Evolutionary conservation across 139 green algal genomes (phyloP).

Genomic region (Ettlia oleoabundans): DNA sequence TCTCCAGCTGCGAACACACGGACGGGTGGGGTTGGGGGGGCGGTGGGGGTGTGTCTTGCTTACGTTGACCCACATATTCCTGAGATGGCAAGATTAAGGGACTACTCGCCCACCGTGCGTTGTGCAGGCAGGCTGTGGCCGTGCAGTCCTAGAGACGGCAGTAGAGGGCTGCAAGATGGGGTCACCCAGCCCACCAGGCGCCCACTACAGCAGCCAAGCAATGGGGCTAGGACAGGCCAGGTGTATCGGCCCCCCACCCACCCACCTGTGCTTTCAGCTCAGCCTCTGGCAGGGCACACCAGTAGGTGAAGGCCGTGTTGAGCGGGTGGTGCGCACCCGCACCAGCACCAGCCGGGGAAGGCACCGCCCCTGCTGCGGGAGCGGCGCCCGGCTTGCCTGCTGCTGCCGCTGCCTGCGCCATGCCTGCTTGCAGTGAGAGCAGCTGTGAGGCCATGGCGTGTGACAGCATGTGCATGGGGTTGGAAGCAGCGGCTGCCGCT

Average conservation of each 20-base stretch:
- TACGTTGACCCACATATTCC: too few species aligned
- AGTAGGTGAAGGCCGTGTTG: constrained; percentile 1
- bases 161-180: too few species aligned
- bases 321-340: not conserved
- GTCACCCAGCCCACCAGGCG: too few species aligned
- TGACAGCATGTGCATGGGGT: constrained; percentile 45
- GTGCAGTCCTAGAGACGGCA: too few species aligned
- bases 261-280: constrained; percentile 32
- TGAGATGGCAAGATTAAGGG: too few species aligned
- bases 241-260: not conserved
- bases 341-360: not conserved
- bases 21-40: not conserved
- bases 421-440: constrained; percentile 34
- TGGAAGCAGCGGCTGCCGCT: not conserved
- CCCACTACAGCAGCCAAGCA: not conserved
- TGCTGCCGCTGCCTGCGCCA: constrained; percentile 23
- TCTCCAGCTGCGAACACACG: constrained; percentile 24
- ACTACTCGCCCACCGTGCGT: too few species aligned
- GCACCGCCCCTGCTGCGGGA: not conserved
- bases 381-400: not conserved
- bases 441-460: constrained; percentile 50
- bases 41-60: not conserved
- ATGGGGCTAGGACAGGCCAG: not conserved
- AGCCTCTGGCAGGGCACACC: constrained; percentile 22
- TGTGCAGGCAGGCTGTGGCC: too few species aligned